Evolutionary conservation across 495 filamentous ascomycete genomes (phyloP), one percentile per base, ranked within the genome.

Genomic region (Neurospora sp.): DNA sequence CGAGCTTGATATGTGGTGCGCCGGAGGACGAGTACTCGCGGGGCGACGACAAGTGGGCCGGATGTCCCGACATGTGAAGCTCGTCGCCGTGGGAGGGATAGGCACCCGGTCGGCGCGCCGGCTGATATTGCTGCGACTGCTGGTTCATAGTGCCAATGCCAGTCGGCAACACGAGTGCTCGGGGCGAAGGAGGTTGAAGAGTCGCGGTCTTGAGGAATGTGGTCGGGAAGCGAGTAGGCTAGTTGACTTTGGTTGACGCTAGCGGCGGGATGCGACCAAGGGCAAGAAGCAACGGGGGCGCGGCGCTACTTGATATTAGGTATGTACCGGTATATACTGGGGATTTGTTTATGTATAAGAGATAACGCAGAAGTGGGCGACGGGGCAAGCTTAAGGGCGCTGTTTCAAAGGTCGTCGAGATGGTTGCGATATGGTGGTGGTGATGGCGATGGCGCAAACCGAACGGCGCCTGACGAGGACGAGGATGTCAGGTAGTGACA

Each of bases 21-120:
- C 82, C 85, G 18, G 69, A 14, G 70, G 74, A n/a, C 70, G 73
- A 37, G 69, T 87, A 88, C 42, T 90, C 84, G 77, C 84, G 80
- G 45, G 85, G 83, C 9, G 85, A 84, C 69, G 85, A 73, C 81
- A 71, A 80, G 68, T 80, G 83, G 82, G 72, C 82, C 76, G 74
- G 80, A 76, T 74, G 80, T 80, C 77, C 68, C 53, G 90, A 88
- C 73, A 95, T 90, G 81, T 95, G 93, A 76, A 94, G 86, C 83
- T 96, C 93, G 75, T 94, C 93, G 74, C 82, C 81, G 74, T 85
- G 83, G 22, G 81, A 79, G 75, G 82, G 78, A 77, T 82, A 85
- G 70, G 80, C 81, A 39, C 80, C 80, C 72, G 80, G 75, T 75
- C 83, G 82, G 78, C 83, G 78, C 65, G 78, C 80, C 75, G 81